phyloP scores from a whole-genome alignment of 169 alveolate genomes.

The Plasmodium gallinaceum region DNA sequence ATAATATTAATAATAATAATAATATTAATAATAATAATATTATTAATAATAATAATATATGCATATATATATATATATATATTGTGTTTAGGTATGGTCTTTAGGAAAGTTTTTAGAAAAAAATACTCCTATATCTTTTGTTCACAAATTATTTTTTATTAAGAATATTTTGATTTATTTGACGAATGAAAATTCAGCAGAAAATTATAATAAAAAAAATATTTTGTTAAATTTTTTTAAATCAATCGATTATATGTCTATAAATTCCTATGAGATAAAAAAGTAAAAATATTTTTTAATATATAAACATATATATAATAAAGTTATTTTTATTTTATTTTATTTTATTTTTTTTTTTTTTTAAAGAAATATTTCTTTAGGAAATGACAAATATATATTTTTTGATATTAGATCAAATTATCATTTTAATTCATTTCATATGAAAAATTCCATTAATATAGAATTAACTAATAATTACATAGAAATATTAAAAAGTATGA shows the following conservation, averaged over 20 bases:
- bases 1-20: not conserved
- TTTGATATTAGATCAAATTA: constrained; percentile 41
- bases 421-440: constrained; percentile 34
- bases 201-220: constrained; percentile 40
- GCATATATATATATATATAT: not conserved
- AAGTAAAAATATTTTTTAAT: constrained; percentile 7
- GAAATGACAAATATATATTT: constrained; percentile 28
- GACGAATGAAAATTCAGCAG: constrained; percentile 47
- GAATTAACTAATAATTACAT: constrained; percentile 9
- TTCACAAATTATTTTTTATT: constrained; percentile 58
- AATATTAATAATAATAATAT: not conserved
- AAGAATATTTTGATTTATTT: constrained; percentile 56
- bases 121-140: constrained; percentile 65
- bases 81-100: constrained; percentile 37
- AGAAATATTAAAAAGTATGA: constrained; percentile 23
- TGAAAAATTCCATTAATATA: constrained; percentile 44
- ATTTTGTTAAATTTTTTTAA: constrained; percentile 43
- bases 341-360: constrained; percentile 10
- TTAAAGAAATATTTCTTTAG: constrained; percentile 36
- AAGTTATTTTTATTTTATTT: not conserved
- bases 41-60: not conserved
- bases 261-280: constrained; percentile 50
- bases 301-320: not conserved
- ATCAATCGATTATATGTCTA: constrained; percentile 68
- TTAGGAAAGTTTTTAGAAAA: constrained; percentile 59